phyloP scores from a whole-genome alignment of 75 land plant genomes.

The Picea glauca region DNA sequence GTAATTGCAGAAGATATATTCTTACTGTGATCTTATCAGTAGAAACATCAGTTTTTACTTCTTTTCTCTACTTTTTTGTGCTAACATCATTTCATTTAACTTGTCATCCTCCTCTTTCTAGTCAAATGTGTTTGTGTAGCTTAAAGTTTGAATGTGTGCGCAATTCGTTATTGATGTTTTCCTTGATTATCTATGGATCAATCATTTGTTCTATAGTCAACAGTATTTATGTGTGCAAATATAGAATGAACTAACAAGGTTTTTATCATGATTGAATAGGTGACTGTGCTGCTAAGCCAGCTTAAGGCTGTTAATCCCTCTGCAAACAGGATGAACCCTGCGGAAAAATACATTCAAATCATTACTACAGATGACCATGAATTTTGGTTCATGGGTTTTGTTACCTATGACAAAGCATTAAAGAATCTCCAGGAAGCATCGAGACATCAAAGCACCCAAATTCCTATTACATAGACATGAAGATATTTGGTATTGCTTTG shows the following conservation, averaged over 20 bases:
- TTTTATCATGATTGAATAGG: conserved; percentile 20
- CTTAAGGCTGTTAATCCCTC: conserved; percentile 34
- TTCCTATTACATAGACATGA: background rate
- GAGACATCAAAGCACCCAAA: background rate
- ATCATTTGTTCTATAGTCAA: background rate
- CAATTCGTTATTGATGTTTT: background rate
- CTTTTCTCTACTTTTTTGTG: background rate
- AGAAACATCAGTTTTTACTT: background rate
- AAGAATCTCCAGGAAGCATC: conserved; percentile 26
- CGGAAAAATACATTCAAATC: conserved; percentile 53
- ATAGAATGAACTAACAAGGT: background rate
- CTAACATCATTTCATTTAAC: background rate
- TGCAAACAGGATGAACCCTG: conserved; percentile 26
- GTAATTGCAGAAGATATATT: background rate
- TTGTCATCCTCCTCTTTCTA: background rate
- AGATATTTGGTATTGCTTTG: background rate
- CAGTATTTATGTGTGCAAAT: background rate
- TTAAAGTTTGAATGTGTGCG: too few species aligned
- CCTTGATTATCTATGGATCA: background rate
- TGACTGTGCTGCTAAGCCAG: conserved; percentile 31
- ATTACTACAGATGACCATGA: conserved; percentile 42
- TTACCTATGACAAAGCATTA: conserved; percentile 57
- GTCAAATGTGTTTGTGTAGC: background rate
- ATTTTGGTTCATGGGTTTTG: conserved; percentile 65
- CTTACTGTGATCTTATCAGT: background rate